Evolutionary conservation across 2,329 filamentous ascomycete genomes (phyloP), one percentile per base, ranked within the genome.

Genomic region (Cordyceps fumosorosea): DNA sequence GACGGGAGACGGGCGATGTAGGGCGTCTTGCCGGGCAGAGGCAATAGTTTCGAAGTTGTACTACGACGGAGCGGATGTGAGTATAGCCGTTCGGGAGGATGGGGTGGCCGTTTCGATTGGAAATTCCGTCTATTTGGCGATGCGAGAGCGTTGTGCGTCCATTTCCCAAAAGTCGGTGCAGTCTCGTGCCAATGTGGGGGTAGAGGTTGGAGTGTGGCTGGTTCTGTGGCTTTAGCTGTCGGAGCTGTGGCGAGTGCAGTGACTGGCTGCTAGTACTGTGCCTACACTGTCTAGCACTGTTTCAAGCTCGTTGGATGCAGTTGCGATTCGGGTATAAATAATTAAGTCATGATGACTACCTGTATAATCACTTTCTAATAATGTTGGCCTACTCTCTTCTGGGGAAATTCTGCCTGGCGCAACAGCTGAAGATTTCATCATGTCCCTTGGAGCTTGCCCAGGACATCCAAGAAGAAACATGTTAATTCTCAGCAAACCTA

Each of bases 161-260:
- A 75, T 75, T 71, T 73, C 70, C 68, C 68, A 74, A 76, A 74
- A 76, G 72, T 76, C 73, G 74, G 73, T 75, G 72, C 34, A 37
- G 34, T 70, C 71, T 75, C 68, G 69, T 74, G 69, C 68, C 70
- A 63, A 71, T 75, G 74, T 76, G 75, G 73, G 73, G 74, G 60
- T 57, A 45, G 56, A 52, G 37, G 48, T 53, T 34, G 20, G 20
- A 22, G 24, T 52, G 56, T 59, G 56, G 56, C 47, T 59, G 47
- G 68, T 51, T 20, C 29, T 52, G 29, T 50, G 40, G 40, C 32
- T 55, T 34, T 14, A 32, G 22, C 29, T 52, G 5, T 10, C 22
- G 8, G 1, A 11, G 22, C 22, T 59, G 56, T 59, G 56, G 60
- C 54, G 55, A 55, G 50, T 40, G 59, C 34, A 8, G 34, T 14